Evolutionary conservation across 2,329 filamentous ascomycete species (phyloP).

Genomic region (Penicillium sp.): DNA sequence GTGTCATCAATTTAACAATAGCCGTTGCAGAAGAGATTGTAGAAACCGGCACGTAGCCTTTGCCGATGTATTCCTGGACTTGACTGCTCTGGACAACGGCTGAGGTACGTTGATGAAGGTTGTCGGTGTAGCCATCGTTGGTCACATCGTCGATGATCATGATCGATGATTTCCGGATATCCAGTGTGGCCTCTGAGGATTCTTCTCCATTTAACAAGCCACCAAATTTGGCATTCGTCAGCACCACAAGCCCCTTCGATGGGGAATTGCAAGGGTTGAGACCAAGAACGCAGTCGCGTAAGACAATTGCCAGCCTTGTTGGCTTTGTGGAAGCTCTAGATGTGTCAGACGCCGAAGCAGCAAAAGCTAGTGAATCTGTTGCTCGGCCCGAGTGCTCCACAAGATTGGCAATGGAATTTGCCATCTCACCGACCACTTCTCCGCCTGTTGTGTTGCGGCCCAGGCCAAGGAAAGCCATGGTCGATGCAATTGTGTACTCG

Average conservation of each 20-base stretch:
- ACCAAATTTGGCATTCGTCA: constrained; percentile 74
- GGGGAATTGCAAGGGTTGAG: constrained; percentile 73
- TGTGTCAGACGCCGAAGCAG: constrained; percentile 15
- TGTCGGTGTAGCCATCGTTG: constrained; percentile 43
- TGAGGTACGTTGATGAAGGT: constrained; percentile 27
- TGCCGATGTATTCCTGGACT: constrained; percentile 51
- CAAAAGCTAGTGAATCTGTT: constrained; percentile 7
- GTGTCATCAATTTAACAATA: constrained; percentile 58
- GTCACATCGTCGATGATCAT: constrained; percentile 76
- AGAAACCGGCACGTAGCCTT: constrained; percentile 82
- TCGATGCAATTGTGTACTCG: constrained; percentile 84
- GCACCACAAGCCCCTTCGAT: constrained; percentile 74
- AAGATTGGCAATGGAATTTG: constrained; percentile 74
- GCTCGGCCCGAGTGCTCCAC: constrained; percentile 49
- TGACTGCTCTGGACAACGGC: constrained; percentile 42
- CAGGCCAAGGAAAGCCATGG: constrained; percentile 76
- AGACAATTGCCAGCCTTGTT: constrained; percentile 55
- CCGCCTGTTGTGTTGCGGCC: constrained; percentile 65
- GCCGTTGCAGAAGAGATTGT: constrained; percentile 80
- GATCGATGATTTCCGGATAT: constrained; percentile 76
- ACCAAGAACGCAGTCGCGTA: constrained; percentile 78
- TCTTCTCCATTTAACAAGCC: constrained; percentile 65
- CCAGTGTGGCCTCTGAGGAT: constrained; percentile 61
- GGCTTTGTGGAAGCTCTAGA: constrained; percentile 49
- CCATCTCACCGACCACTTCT: constrained; percentile 72